Evolutionary conservation across 2,329 filamentous ascomycete genomes (phyloP).

Genomic region (Ophiocordyceps australis): DNA sequence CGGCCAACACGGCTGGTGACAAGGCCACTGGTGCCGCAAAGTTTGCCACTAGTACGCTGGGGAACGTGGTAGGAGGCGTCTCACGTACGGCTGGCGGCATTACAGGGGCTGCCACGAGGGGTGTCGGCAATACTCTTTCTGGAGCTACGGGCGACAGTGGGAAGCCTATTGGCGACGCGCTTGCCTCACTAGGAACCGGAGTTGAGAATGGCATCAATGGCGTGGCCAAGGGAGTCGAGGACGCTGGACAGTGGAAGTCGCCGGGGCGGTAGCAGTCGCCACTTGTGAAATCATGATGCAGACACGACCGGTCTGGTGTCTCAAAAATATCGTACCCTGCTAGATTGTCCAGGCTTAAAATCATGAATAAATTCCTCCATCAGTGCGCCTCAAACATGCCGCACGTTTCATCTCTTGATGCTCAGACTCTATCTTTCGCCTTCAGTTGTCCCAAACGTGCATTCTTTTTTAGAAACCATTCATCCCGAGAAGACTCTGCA

Average conservation of each 20-base stretch:
- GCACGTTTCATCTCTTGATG: too few species aligned
- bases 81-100: slow-evolving; percentile 20
- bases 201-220: slow-evolving; percentile 29
- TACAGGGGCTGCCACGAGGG: slow-evolving; percentile 33
- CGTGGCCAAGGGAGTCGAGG: slow-evolving; percentile 34
- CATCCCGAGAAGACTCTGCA: too few species aligned
- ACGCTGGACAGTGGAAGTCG: slow-evolving; percentile 37
- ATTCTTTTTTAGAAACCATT: too few species aligned
- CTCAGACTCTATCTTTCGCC: too few species aligned
- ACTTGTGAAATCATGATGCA: too few species aligned
- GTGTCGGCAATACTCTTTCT: slow-evolving; percentile 35
- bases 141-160: slow-evolving; percentile 33
- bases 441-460: too few species aligned
- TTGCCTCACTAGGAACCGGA: slow-evolving; percentile 32
- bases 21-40: slow-evolving; percentile 15
- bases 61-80: slow-evolving; percentile 21
- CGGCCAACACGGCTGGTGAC: slow-evolving; percentile 9
- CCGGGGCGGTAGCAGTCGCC: too few species aligned
- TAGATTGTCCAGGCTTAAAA: too few species aligned
- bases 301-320: too few species aligned
- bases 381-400: too few species aligned
- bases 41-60: slow-evolving; percentile 19
- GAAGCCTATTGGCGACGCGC: slow-evolving; percentile 33
- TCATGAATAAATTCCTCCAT: too few species aligned
- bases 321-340: too few species aligned